These are phyloP conservation scores for Mortierella antarctica DNA, from an alignment of 192 early-diverging fungal species.

Conservation along the genomic window DNA sequence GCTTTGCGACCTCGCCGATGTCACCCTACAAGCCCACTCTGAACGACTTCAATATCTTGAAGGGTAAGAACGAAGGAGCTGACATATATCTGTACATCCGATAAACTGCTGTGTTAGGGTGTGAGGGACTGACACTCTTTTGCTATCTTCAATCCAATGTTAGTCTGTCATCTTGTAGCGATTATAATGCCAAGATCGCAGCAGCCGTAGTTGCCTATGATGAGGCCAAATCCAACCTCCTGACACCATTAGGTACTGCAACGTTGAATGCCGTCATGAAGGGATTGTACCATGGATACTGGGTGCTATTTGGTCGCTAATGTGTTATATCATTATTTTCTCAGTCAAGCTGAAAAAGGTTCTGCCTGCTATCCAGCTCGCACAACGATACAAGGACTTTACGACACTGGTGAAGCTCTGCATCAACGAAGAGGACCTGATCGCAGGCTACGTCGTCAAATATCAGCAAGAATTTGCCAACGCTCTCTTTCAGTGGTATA, in stretches of 20 bases:
- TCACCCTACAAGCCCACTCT: slow-evolving; percentile 39
- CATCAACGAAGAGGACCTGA: slow-evolving; percentile 1
- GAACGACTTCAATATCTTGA: slow-evolving; percentile 45
- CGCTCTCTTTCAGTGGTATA: slow-evolving; percentile 46
- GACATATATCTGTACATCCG: not conserved
- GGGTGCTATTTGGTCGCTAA: not conserved
- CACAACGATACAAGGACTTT: slow-evolving; percentile 45
- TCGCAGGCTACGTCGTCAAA: slow-evolving; percentile 22
- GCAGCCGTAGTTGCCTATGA: slow-evolving; percentile 20
- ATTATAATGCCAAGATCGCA: slow-evolving; percentile 13
- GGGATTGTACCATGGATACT: not conserved
- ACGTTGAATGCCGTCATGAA: not conserved
- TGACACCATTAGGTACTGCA: slow-evolving; percentile 24
- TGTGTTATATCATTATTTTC: not conserved
- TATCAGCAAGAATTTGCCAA: slow-evolving; percentile 51
- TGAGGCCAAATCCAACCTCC: slow-evolving; percentile 11
- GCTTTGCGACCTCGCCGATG: slow-evolving; percentile 48
- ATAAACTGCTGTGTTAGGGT: not conserved
- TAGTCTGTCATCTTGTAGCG: slow-evolving; percentile 10
- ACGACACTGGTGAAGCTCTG: slow-evolving; percentile 35
- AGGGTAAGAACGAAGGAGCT: slow-evolving; percentile 7
- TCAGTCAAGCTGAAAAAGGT: slow-evolving; percentile 26
- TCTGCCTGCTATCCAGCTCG: slow-evolving; percentile 21
- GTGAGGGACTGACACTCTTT: not conserved
- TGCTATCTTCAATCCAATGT: no score